A percentile compares a stretch with the other conserved stretches of the same genome.
Conservation (phyloP, 2,329 filamentous ascomycete genomes). For the Byssochlamys sp. region DNA sequence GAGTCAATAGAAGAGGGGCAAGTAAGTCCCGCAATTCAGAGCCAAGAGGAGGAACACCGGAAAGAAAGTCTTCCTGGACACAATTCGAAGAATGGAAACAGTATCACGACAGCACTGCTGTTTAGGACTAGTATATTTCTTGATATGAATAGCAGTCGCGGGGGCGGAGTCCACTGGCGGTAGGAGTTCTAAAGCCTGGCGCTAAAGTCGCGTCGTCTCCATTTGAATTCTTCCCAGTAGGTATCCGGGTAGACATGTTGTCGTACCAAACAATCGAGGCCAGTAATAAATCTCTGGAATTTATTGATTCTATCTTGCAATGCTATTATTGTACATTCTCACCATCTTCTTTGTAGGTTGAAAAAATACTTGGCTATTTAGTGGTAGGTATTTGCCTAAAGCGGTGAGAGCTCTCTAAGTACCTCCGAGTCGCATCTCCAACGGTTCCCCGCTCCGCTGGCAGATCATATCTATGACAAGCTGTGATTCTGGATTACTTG, state of each 20-base stretch:
- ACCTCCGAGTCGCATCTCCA: not conserved
- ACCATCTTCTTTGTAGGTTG: not conserved
- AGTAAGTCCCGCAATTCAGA: not conserved
- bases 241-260: no score
- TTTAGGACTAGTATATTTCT: not conserved
- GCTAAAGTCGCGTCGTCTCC: not conserved
- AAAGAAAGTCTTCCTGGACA: no score
- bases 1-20: not conserved
- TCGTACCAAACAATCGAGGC: not conserved
- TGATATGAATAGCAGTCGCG: not conserved
- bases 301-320: not conserved
- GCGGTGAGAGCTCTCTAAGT: not conserved
- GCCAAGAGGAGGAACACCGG: no score
- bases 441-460: not conserved
- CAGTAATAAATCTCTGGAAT: not conserved
- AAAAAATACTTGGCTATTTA: not conserved
- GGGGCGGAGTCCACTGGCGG: not conserved
- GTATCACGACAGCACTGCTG: not conserved
- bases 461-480: not conserved
- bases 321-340: not conserved
- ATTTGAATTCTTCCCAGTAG: not conserved
- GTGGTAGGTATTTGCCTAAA: not conserved
- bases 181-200: not conserved
- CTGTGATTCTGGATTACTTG: not conserved
- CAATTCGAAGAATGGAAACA: no score